These are phyloP conservation scores for Aspergillus spinulosporus DNA, from an alignment of 2,329 filamentous ascomycete genomes.

Conservation along the genomic window DNA sequence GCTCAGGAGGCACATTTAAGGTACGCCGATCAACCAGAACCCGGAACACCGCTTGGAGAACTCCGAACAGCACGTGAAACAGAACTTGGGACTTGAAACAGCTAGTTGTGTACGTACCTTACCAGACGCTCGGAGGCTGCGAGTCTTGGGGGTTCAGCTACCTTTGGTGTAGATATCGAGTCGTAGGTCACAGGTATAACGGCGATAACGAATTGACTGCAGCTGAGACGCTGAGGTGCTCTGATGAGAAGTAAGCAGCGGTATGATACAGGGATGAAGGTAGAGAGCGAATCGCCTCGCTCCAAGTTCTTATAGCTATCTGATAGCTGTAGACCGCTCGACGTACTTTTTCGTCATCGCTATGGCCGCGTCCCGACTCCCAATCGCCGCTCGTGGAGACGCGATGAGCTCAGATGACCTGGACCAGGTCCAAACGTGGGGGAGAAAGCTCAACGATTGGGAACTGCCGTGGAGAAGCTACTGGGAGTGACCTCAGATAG, in stretches of 20 bases:
- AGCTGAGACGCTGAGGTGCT: not conserved
- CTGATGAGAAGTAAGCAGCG: not conserved
- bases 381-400: not conserved
- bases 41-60: not conserved
- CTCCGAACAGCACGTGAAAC: too few relatives aligned
- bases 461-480: not conserved
- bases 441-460: not conserved
- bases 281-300: not conserved
- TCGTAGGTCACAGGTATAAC: too few relatives aligned
- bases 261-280: not conserved
- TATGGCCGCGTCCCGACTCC: not conserved
- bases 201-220: not conserved
- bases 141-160: too few relatives aligned
- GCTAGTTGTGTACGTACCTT: not conserved
- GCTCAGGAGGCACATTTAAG: not conserved
- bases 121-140: not conserved
- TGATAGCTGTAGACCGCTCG: constrained; percentile 2
- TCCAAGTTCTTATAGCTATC: not conserved
- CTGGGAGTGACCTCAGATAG: not conserved
- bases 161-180: too few relatives aligned
- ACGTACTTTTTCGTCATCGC: constrained; percentile 1
- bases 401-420: not conserved
- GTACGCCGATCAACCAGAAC: not conserved
- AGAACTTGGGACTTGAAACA: not conserved
- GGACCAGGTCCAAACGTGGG: not conserved